These are phyloP conservation scores for Daldinia sp. DNA, from an alignment of 2,329 filamentous ascomycete species.

Conservation along the genomic window DNA sequence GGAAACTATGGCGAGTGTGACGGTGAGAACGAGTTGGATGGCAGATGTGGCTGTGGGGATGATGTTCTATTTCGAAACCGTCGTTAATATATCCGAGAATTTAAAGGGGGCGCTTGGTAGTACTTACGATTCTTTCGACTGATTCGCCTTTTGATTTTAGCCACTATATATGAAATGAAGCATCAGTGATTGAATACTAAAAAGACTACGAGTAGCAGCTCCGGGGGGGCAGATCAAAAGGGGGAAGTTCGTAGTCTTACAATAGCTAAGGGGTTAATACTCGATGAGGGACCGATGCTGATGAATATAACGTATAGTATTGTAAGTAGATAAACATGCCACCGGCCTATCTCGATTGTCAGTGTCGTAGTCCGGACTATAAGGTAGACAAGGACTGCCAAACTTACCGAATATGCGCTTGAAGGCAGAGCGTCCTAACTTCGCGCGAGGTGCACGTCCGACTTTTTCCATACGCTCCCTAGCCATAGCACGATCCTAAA, in stretches of 20 bases:
- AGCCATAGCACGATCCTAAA: constrained; percentile 35
- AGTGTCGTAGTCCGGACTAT: background rate
- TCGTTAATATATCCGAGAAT: background rate
- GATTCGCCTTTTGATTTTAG: constrained; percentile 54
- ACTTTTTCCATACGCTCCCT: constrained; percentile 34
- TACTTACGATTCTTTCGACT: constrained; percentile 55
- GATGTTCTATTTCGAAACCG: constrained; percentile 49
- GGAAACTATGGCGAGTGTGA: constrained; percentile 62
- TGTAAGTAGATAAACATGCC: constrained; percentile 51
- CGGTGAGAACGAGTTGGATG: constrained; percentile 61
- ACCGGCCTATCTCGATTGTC: constrained; percentile 34
- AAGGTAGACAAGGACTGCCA: background rate
- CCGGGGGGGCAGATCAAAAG: background rate
- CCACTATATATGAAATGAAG: constrained; percentile 39
- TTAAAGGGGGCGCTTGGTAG: background rate
- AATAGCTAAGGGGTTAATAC: constrained; percentile 49
- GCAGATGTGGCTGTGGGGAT: constrained; percentile 58
- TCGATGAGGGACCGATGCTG: constrained; percentile 47
- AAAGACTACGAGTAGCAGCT: background rate
- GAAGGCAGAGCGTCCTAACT: constrained; percentile 33
- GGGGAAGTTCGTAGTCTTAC: background rate
- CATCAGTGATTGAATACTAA: background rate
- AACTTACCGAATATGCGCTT: constrained; percentile 38
- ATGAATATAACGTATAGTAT: constrained; percentile 52
- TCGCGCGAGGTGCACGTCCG: constrained; percentile 36